Evolutionary conservation across 2,329 filamentous ascomycete genomes (phyloP).

Genomic region (Plenodomus tracheiphilus): DNA sequence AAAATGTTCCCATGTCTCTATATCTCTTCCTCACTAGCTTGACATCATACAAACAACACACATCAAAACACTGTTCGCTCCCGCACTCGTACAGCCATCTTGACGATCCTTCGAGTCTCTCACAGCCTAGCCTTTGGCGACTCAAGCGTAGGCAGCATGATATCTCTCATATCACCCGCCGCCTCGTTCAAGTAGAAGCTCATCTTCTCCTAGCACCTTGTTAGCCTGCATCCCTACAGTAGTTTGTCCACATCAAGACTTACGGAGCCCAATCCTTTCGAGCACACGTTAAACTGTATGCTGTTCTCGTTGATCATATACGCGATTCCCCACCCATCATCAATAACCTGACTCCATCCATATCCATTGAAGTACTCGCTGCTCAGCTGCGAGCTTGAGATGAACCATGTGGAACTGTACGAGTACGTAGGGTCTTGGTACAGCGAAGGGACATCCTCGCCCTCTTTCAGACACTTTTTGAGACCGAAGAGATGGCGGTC

Average conservation of each 20-base stretch:
- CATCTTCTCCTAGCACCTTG: slow-evolving; percentile 68
- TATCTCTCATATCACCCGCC: slow-evolving; percentile 82
- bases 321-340: slow-evolving; percentile 93
- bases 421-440: slow-evolving; percentile 84
- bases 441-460: slow-evolving; percentile 78
- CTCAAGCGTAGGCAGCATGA: slow-evolving; percentile 80
- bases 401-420: slow-evolving; percentile 87
- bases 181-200: slow-evolving; percentile 95
- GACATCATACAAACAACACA: no score
- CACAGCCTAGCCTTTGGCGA: slow-evolving; percentile 87
- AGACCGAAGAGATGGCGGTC: slow-evolving; percentile 97
- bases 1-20: no score
- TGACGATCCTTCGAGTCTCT: no score
- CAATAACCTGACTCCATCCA: slow-evolving; percentile 97
- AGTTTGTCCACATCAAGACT: slow-evolving; percentile 11
- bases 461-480: slow-evolving; percentile 82
- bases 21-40: no score
- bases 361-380: slow-evolving; percentile 99
- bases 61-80: no score
- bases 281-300: slow-evolving; percentile 97
- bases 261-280: slow-evolving; percentile 80
- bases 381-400: slow-evolving; percentile 86
- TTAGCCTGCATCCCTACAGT: slow-evolving; percentile 15
- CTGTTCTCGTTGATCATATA: slow-evolving; percentile 99
- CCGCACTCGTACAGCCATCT: no score